Base-by-base conservation (phyloP, 306 rosid species). In the Cucumis melo region DNA sequence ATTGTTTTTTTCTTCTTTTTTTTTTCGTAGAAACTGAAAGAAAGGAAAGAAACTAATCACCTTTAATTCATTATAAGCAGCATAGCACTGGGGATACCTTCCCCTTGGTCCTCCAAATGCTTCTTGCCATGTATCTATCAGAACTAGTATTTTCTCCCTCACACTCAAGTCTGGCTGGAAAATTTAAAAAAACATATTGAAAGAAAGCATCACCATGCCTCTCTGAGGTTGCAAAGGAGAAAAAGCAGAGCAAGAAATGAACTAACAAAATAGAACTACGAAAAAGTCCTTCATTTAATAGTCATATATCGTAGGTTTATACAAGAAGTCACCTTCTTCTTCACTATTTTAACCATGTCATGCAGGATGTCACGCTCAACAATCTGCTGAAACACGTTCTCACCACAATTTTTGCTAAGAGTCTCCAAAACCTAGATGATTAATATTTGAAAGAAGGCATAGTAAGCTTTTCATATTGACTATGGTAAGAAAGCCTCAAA, bases 121-220 rank as follows among this genome's bases (percentile, higher is more conserved):
- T 82, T 89, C 97, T 94, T 94, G 99, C 99, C 99, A 94, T 23
- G 96, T 80, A 82, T 92, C 93, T 75, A 94, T 90, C 60, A 94
- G 85, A 82, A 77, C 83, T 76, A 94, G 85, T 79, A 94, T 94
- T 87, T 94, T 94, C 82, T 94, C 98, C 85, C 91, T 92, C 81
- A 94, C 98, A 83, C 75, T 85, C 81, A 94, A 87, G 84, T 88
- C 96, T 4, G 98, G 99, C 99, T 94, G 98, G 74, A 78, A 29
- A 88, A 78, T 84, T 84, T 46, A 27, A 27, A 27, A 27, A 78
- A 73, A 79, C 78, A 29, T 86, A 76, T 83, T 85, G 59, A 81
- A 77, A 79, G 76, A 77, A 75, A 78, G 81, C 7, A 79, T 72
- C 76, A 74, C 57, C 80, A 65, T 62, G 48, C 44, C 32, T 51